phyloP scores from a whole-genome alignment of 495 filamentous ascomycete genomes.

The Entonaema liquescens region DNA sequence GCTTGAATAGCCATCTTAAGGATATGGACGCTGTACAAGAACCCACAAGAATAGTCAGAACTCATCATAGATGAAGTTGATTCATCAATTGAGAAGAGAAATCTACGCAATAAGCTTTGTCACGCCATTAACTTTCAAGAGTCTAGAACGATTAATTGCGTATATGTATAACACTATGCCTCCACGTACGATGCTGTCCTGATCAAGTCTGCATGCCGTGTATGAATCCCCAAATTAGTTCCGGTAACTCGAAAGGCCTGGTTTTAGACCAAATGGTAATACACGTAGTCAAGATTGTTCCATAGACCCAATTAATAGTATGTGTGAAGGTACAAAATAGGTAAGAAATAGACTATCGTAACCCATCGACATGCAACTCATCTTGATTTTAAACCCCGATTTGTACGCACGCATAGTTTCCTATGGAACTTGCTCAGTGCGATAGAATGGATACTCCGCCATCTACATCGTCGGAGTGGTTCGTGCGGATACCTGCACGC shows the following conservation, averaged over 20 bases:
- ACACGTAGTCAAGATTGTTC: constrained; percentile 28
- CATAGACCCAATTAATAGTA: constrained; percentile 12
- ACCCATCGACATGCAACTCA: constrained; percentile 18
- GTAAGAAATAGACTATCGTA: constrained; percentile 25
- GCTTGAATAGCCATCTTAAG: constrained; percentile 1
- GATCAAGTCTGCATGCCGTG: constrained; percentile 17
- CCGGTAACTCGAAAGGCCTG: constrained; percentile 14
- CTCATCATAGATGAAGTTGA: constrained; percentile 7
- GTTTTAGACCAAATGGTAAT: constrained; percentile 7
- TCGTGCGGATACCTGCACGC: constrained; percentile 39
- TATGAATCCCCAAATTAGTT: constrained; percentile 18
- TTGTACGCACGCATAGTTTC: constrained; percentile 29
- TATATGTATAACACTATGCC: constrained; percentile 1
- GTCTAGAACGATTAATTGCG: not conserved
- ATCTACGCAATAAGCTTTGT: constrained; percentile 1
- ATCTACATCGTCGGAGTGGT: constrained; percentile 13
- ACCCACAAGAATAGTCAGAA: constrained; percentile 13
- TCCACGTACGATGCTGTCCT: constrained; percentile 7
- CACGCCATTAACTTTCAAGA: constrained; percentile 5
- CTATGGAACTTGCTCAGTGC: constrained; percentile 24
- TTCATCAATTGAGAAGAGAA: constrained; percentile 24
- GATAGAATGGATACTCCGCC: constrained; percentile 30
- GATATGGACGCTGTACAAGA: constrained; percentile 10
- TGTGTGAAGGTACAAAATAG: constrained; percentile 24
- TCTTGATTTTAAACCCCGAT: constrained; percentile 29